Conservation (phyloP, 2,329 filamentous ascomycete genomes). For the Rutstroemia sydowiana region DNA sequence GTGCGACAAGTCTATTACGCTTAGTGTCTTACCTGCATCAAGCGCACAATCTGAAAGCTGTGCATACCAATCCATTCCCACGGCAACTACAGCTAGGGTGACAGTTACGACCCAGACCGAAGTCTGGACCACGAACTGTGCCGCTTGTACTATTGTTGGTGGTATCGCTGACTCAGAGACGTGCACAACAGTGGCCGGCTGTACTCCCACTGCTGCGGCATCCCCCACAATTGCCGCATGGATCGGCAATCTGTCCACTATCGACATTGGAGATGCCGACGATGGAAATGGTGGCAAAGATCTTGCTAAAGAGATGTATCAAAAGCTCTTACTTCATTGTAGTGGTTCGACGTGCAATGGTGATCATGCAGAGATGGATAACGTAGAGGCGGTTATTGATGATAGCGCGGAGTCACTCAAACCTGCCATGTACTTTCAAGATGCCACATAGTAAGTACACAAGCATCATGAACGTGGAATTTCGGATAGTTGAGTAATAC, state of each 20-base stretch:
- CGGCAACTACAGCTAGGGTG: background rate
- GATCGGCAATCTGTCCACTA: background rate
- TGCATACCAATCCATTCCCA: background rate
- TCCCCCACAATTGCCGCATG: background rate
- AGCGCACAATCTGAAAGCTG: background rate
- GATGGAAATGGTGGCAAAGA: background rate
- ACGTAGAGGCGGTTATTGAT: background rate
- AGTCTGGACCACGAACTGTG: background rate
- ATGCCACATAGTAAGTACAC: background rate
- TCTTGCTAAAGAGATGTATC: background rate
- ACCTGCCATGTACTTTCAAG: background rate
- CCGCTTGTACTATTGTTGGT: background rate
- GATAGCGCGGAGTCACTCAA: background rate
- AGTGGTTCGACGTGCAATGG: background rate
- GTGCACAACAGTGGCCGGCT: background rate
- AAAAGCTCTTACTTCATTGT: background rate
- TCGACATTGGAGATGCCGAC: background rate
- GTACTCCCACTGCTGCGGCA: background rate
- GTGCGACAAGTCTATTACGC: background rate
- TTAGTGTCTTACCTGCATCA: background rate
- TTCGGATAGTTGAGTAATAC: background rate
- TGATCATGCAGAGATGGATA: background rate
- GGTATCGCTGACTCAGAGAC: background rate
- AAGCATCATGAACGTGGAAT: too few species aligned
- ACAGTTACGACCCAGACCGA: background rate